phyloP scores from a whole-genome alignment of 148 eudicot genomes.

The Diospyros lotus region DNA sequence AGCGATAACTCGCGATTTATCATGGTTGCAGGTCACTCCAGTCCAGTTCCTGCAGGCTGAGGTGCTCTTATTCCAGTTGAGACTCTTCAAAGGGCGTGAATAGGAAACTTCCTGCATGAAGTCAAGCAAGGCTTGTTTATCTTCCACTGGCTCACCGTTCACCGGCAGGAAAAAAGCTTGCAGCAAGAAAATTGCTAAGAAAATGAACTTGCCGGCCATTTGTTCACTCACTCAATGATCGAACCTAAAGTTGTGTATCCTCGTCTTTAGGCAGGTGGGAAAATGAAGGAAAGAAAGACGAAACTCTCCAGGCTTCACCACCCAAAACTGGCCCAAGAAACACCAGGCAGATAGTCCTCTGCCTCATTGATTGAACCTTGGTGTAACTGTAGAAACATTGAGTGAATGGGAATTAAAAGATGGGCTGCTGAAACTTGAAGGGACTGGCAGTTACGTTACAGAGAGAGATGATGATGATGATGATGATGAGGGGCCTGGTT shows the following conservation, averaged over 20 bases:
- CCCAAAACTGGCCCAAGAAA: background rate
- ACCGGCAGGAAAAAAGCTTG: conserved; percentile 19
- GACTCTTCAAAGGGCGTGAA: conserved; percentile 8
- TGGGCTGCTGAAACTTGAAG: background rate
- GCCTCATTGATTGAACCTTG: too few species aligned
- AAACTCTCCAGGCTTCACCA: background rate
- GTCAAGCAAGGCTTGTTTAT: conserved; percentile 46
- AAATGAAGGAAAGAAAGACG: background rate
- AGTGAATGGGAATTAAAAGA: background rate
- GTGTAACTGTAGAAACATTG: too few species aligned
- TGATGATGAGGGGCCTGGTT: background rate
- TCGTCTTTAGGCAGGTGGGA: background rate
- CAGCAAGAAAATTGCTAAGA: conserved; percentile 33
- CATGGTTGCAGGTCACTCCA: conserved; percentile 43
- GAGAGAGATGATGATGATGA: background rate
- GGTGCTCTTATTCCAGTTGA: conserved; percentile 29
- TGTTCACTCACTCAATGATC: conserved; percentile 5
- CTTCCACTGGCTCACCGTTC: conserved; percentile 45
- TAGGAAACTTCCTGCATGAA: conserved; percentile 26
- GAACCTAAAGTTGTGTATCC: background rate
- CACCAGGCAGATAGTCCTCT: too few species aligned
- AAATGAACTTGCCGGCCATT: conserved; percentile 39
- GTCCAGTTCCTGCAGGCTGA: conserved; percentile 42
- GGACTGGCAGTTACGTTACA: background rate
- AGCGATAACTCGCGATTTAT: conserved; percentile 29